Evolutionary conservation across 2,329 filamentous ascomycete genomes (phyloP), one percentile per base, ranked within the genome.

Genomic region (Fusarium nisikadoi): DNA sequence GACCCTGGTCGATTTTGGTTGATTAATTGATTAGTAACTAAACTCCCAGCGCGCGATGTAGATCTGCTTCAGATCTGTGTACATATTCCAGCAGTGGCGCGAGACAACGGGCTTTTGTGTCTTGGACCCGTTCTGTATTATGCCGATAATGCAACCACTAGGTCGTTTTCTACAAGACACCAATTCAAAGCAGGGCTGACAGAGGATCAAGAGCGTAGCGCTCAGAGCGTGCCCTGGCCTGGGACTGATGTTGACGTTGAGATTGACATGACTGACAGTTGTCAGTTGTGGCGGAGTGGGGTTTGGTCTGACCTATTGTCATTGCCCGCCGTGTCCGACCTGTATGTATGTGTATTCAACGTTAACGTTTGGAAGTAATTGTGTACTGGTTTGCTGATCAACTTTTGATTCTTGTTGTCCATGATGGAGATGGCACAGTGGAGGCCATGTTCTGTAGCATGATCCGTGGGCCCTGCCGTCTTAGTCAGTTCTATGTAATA

Each of bases 261-360:
- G 42, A 46, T 43, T 59, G 60, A 65, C 50, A 58, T 65, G 62
- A 66, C 35, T 66, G 62, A 45, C 63, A 66, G 62, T 66, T 66
- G 62, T 67, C 71, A 75, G 73, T 74, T 75, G 73, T 75, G 71
- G 73, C 71, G 63, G 68, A 55, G 65, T 62, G 62, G 60, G 64
- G 65, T 55, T 61, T 62, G 20, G 62, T 47, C 41, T 67, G 54
- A 54, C 39, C 64, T 50, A 55, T 42, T 46, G 52, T 41, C 36
- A 55, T 68, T 62, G 65, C 59, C 66, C 56, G 62, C 52, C 43
- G 41, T 56, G 53, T 17, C 10, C 31, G 20, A 35, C 53, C 23
- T 17, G 14, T 47, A 33, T 35, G 53, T 35, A 25, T 25, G 31
- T 10, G n/a, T 56, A 27, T 56, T 54, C n/a, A 39, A 35, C 42